A percentile compares a stretch with the other conserved stretches of the same genome.
phyloP scores from a whole-genome alignment of 306 rosid species.

The Trifolium subterraneum region DNA sequence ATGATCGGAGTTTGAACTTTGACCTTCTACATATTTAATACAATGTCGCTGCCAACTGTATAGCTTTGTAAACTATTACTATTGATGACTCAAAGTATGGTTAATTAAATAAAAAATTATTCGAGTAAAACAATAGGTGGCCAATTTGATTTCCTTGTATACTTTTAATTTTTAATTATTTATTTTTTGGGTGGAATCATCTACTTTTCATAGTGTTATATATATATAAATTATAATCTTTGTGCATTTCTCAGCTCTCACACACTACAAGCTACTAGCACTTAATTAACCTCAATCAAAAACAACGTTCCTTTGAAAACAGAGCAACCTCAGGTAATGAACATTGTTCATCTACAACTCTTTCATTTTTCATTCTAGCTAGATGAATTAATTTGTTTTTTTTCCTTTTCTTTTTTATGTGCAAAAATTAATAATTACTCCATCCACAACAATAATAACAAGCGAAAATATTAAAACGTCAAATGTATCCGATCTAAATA shows the following conservation, averaged over 20 bases:
- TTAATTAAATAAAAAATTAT: not conserved
- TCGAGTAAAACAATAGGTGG: not conserved
- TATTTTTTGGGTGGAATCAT: not conserved
- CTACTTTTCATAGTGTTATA: constrained; percentile 20
- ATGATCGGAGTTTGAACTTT: no score
- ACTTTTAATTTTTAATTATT: no score
- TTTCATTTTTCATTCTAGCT: not conserved
- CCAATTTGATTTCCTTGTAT: constrained; percentile 9
- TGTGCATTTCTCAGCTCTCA: not conserved
- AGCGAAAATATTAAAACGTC: no score
- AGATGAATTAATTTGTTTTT: not conserved
- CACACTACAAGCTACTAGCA: not conserved
- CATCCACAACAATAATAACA: no score
- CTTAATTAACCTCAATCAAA: not conserved
- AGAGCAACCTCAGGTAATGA: not conserved
- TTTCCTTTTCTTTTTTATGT: no score
- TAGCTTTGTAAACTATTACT: no score
- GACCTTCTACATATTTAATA: no score
- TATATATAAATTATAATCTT: not conserved
- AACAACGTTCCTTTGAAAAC: not conserved
- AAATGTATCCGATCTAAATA: not conserved
- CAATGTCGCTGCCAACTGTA: no score
- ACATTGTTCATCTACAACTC: not conserved
- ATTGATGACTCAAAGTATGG: no score
- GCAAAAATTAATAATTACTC: not conserved